A percentile compares a stretch with the other conserved stretches of the same genome.
Conservation (phyloP, 2,329 filamentous ascomycete species). For the Hyphodiscus sp. region DNA sequence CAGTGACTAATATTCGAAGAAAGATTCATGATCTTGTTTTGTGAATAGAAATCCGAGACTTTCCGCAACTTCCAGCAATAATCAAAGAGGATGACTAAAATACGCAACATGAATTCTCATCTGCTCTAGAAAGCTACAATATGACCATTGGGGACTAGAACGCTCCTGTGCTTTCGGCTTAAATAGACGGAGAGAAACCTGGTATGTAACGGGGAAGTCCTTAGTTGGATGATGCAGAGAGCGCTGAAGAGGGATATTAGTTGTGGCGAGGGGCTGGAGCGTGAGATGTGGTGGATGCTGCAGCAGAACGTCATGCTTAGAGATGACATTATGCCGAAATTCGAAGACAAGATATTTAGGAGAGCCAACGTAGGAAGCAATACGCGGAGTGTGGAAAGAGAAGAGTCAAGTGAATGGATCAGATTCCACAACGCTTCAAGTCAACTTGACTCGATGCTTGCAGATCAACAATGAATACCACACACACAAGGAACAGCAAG, state of each 20-base stretch:
- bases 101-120: too few relatives aligned
- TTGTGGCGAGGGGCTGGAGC: not conserved
- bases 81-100: too few relatives aligned
- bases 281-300: not conserved
- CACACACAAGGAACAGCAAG: not conserved
- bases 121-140: too few relatives aligned
- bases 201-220: not conserved
- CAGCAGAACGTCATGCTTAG: not conserved
- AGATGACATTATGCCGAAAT: not conserved
- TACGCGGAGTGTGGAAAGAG: not conserved
- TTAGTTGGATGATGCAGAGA: not conserved
- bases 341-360: not conserved
- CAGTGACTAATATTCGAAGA: too few relatives aligned
- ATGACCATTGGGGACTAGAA: too few relatives aligned
- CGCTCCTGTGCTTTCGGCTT: too few relatives aligned
- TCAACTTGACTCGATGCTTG: not conserved
- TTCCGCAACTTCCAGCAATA: too few relatives aligned
- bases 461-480: not conserved
- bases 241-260: not conserved
- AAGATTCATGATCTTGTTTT: too few relatives aligned
- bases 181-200: too few relatives aligned
- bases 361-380: not conserved
- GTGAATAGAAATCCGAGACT: too few relatives aligned
- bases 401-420: not conserved
- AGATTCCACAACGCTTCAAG: not conserved